These are phyloP conservation scores for Sporothrix brasiliensis DNA, from an alignment of 2,329 filamentous ascomycete species.

Conservation along the genomic window DNA sequence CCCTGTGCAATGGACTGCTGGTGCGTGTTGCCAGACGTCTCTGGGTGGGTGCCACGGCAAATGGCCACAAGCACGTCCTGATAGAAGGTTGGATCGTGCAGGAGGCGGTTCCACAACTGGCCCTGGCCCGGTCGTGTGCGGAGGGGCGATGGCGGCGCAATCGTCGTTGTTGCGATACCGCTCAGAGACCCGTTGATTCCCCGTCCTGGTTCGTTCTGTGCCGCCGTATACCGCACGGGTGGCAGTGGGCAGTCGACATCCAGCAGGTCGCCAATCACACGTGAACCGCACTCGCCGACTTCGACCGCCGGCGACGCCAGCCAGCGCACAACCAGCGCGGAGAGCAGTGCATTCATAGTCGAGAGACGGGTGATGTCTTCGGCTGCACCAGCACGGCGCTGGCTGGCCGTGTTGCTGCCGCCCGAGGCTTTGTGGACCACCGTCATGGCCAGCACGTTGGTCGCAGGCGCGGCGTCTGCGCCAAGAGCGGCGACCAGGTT, in stretches of 20 bases:
- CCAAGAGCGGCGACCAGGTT: constrained; percentile 56
- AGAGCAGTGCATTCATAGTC: constrained; percentile 53
- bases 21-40: constrained; percentile 36
- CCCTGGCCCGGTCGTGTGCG: constrained; percentile 53
- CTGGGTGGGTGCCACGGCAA: constrained; percentile 41
- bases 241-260: constrained; percentile 56
- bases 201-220: not conserved
- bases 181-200: constrained; percentile 36
- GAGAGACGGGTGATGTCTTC: constrained; percentile 56
- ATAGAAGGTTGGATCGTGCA: constrained; percentile 52
- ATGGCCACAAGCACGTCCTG: constrained; percentile 47
- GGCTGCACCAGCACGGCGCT: not conserved
- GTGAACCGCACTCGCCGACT: constrained; percentile 57
- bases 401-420: constrained; percentile 31
- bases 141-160: constrained; percentile 41
- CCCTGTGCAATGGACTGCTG: constrained; percentile 56
- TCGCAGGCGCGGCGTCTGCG: constrained; percentile 58
- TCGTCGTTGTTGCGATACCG: constrained; percentile 31
- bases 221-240: constrained; percentile 35
- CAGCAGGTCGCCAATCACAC: constrained; percentile 57
- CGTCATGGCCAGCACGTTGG: constrained; percentile 60
- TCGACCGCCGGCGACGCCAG: constrained; percentile 56
- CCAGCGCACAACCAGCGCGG: constrained; percentile 56
- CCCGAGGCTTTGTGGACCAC: constrained; percentile 59
- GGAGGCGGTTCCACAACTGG: constrained; percentile 57